Evolutionary conservation across 2,329 filamentous ascomycete species (phyloP).

Genomic region (Neophaeococcomyces mojaviensis): DNA sequence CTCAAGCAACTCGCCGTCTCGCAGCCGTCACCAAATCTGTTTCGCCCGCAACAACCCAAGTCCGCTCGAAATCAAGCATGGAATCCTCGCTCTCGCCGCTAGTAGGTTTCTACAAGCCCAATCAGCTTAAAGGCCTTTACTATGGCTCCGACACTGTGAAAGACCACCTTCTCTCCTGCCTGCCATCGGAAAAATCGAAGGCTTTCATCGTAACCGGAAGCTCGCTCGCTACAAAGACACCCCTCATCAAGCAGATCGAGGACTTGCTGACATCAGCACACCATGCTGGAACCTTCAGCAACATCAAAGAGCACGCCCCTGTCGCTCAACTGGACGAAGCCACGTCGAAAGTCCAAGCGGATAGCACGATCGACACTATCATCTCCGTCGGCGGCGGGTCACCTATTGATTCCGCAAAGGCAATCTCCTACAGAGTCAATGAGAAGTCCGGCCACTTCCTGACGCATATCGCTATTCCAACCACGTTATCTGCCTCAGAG

Average conservation of each 20-base stretch:
- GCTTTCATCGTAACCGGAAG: conserved; percentile 52
- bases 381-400: conserved; percentile 49
- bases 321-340: conserved; percentile 48
- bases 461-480: conserved; percentile 42
- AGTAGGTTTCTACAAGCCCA: conserved; percentile 44
- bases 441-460: conserved; percentile 36
- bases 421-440: conserved; percentile 38
- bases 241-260: conserved; percentile 46
- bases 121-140: conserved; percentile 41
- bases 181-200: conserved; percentile 39
- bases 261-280: conserved; percentile 35
- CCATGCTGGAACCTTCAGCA: conserved; percentile 48
- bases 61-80: conserved; percentile 6
- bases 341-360: conserved; percentile 38
- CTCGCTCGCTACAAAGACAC: conserved; percentile 48
- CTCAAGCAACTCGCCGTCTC: conserved; percentile 1
- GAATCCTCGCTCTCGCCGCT: conserved; percentile 33
- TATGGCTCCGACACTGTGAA: conserved; percentile 44
- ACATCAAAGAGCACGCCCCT: conserved; percentile 50
- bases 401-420: conserved; percentile 47
- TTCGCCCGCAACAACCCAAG: neutral
- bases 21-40: conserved; percentile 1
- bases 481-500: conserved; percentile 47
- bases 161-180: conserved; percentile 39
- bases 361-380: conserved; percentile 45